phyloP scores from a whole-genome alignment of 495 filamentous ascomycete species.

The Amniculicola lignicola region DNA sequence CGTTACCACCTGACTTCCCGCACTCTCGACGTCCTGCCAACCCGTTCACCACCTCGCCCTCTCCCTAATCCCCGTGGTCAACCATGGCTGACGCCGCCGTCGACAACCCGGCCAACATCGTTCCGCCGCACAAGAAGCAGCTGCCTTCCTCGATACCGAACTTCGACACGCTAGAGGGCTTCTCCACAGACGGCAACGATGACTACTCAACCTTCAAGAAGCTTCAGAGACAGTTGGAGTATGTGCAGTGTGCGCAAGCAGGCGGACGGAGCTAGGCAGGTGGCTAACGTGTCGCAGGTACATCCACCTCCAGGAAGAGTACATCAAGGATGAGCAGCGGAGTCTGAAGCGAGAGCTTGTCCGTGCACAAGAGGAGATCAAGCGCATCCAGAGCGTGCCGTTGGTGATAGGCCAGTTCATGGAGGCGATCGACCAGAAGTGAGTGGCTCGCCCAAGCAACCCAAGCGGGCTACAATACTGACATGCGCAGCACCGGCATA shows the following conservation, averaged over 20 bases:
- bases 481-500: constrained; percentile 75
- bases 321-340: constrained; percentile 99
- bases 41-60: not conserved
- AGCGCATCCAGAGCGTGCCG: constrained; percentile 96
- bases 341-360: constrained; percentile 96
- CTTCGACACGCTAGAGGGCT: constrained; percentile 81
- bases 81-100: constrained; percentile 79
- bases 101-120: constrained; percentile 70
- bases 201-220: constrained; percentile 95
- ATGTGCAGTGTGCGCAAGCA: constrained; percentile 42
- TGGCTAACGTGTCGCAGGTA: constrained; percentile 59
- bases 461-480: not conserved
- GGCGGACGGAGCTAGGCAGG: not conserved
- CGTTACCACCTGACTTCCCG: too few species aligned
- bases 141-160: constrained; percentile 81
- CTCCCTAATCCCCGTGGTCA: not conserved
- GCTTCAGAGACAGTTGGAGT: constrained; percentile 93
- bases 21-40: too few species aligned
- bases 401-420: constrained; percentile 99
- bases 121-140: constrained; percentile 73
- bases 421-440: constrained; percentile 99
- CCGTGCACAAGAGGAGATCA: constrained; percentile 97
- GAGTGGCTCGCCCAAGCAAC: constrained; percentile 37
- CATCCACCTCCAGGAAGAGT: constrained; percentile 97
- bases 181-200: constrained; percentile 76